Evolutionary conservation across 257 asterid genomes (phyloP).

Genomic region (Przewalskia tangutica): DNA sequence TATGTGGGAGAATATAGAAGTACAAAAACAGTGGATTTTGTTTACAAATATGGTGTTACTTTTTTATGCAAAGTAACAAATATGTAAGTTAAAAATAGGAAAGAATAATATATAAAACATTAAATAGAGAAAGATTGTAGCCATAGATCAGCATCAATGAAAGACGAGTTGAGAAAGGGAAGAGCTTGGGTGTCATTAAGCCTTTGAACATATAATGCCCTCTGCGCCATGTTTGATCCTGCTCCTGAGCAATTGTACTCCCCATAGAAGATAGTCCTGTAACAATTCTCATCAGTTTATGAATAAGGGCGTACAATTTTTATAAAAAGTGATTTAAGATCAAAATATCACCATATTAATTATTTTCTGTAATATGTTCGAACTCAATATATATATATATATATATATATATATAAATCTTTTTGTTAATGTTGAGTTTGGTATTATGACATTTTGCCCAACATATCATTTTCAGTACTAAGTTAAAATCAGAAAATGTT

Average conservation of each 20-base stretch:
- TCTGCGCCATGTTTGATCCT: constrained; percentile 51
- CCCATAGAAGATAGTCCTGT: constrained; percentile 68
- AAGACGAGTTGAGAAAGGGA: constrained; percentile 47
- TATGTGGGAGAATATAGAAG: background rate
- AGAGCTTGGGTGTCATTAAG: constrained; percentile 69
- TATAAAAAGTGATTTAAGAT: no score
- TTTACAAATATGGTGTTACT: background rate
- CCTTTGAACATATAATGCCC: constrained; percentile 54
- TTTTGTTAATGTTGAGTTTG: no score
- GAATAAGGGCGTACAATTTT: background rate
- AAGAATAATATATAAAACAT: background rate
- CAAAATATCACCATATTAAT: background rate
- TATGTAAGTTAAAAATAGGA: background rate
- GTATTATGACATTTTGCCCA: no score
- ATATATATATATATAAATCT: no score
- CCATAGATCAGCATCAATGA: constrained; percentile 79
- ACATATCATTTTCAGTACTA: no score
- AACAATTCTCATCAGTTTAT: background rate
- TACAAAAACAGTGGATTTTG: background rate
- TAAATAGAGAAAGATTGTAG: constrained; percentile 33
- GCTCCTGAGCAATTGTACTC: constrained; percentile 75
- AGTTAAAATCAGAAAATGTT: no score
- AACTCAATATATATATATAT: no score
- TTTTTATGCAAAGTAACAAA: background rate
- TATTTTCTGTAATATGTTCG: no score